phyloP scores from a whole-genome alignment of 495 filamentous ascomycete species.

The Cenococcum geophilum region DNA sequence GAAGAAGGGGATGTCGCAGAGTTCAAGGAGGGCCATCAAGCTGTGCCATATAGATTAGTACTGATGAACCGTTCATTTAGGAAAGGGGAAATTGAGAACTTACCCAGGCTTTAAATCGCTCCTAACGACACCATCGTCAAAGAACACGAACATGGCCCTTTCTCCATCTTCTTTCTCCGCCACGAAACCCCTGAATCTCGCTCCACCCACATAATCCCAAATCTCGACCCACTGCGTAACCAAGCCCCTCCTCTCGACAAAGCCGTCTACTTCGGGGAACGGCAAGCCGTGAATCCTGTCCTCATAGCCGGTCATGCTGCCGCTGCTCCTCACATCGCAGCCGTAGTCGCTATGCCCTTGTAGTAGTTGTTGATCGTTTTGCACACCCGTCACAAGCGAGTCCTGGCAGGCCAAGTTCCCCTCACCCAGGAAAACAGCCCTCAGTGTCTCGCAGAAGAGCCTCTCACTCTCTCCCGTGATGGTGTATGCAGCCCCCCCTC shows the following conservation, averaged over 20 bases:
- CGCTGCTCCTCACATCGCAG: slow-evolving; percentile 5
- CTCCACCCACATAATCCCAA: slow-evolving; percentile 81
- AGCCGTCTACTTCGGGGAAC: slow-evolving; percentile 26
- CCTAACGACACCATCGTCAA: slow-evolving; percentile 60
- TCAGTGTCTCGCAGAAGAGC: slow-evolving; percentile 95
- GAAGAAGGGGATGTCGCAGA: slow-evolving; percentile 62
- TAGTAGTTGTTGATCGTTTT: slow-evolving; percentile 14
- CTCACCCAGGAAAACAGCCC: slow-evolving; percentile 91
- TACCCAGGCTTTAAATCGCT: slow-evolving; percentile 85
- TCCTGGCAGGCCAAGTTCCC: slow-evolving; percentile 56
- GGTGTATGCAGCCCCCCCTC: slow-evolving; percentile 85
- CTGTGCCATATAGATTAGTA: slow-evolving; percentile 41
- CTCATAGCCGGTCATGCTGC: slow-evolving; percentile 1
- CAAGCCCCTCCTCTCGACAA: slow-evolving; percentile 25
- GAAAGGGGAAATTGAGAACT: slow-evolving; percentile 33
- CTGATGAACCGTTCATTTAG: neutral
- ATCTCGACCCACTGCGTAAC: slow-evolving; percentile 65
- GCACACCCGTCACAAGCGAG: slow-evolving; percentile 67
- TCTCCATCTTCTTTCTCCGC: slow-evolving; percentile 51
- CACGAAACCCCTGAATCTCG: slow-evolving; percentile 78
- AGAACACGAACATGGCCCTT: slow-evolving; percentile 81
- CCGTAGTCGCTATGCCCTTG: slow-evolving; percentile 18
- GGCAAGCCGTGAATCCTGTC: slow-evolving; percentile 23
- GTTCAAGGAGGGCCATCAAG: slow-evolving; percentile 83
- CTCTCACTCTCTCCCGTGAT: slow-evolving; percentile 99